Evolutionary conservation across 345 rosid species (phyloP).

Genomic region (Euclidium syriacum): DNA sequence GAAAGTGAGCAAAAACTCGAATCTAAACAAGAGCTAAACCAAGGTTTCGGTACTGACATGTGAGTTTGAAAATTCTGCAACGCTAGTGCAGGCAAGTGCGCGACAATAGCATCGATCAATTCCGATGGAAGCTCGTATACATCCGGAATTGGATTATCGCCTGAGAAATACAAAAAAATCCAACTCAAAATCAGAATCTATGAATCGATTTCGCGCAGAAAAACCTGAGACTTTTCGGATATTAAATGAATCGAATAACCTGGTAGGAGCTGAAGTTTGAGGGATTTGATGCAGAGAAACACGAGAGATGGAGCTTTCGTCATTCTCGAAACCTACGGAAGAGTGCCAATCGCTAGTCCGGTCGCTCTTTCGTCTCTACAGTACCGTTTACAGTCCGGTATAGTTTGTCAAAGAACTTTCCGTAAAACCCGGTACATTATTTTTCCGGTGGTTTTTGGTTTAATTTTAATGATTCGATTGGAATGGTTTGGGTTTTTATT

Average conservation of each 20-base stretch:
- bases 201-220: not conserved
- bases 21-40: not conserved
- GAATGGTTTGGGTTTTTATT: too few species aligned
- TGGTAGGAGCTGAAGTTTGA: slow-evolving; percentile 42
- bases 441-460: too few species aligned
- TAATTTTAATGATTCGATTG: too few species aligned
- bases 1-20: not conserved
- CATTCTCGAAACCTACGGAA: slow-evolving; percentile 28
- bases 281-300: slow-evolving; percentile 41
- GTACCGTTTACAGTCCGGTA: too few species aligned
- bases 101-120: slow-evolving; percentile 43
- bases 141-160: slow-evolving; percentile 38
- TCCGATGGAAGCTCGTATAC: slow-evolving; percentile 62
- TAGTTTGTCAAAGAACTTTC: too few species aligned
- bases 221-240: not conserved
- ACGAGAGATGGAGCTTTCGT: slow-evolving; percentile 46
- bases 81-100: slow-evolving; percentile 58
- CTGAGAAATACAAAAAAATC: slow-evolving; percentile 27
- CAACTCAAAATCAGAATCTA: not conserved
- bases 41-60: slow-evolving; percentile 40
- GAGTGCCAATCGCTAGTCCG: not conserved
- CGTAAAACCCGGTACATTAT: too few species aligned
- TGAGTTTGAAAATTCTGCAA: slow-evolving; percentile 53
- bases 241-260: slow-evolving; percentile 31
- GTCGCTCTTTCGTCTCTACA: too few species aligned